A percentile compares a stretch with the other conserved stretches of the same genome.
phyloP scores from a whole-genome alignment of 2,329 filamentous ascomycete species.

The Penicillium hesseltinei region DNA sequence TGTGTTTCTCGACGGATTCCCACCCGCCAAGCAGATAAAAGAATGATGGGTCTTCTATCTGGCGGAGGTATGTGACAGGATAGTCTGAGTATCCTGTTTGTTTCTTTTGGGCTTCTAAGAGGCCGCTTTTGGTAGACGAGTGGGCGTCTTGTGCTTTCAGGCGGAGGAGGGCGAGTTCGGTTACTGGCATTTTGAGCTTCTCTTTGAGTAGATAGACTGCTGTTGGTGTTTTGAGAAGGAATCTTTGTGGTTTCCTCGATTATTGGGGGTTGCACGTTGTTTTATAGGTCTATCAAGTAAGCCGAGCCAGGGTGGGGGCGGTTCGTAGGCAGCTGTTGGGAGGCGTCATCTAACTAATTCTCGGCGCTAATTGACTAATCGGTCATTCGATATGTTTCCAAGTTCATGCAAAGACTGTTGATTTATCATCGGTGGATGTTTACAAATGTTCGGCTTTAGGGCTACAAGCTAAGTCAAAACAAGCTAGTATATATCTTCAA shows the following conservation, averaged over 20 bases:
- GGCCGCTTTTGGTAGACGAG: conserved; percentile 26
- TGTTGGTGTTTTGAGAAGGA: too few species aligned
- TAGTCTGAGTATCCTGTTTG: conserved; percentile 40
- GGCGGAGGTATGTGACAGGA: conserved; percentile 41
- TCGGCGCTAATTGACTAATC: not conserved
- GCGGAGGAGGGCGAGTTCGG: conserved; percentile 48
- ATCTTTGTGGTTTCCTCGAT: rapidly evolving
- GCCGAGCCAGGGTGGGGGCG: not conserved
- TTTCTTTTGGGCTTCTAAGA: conserved; percentile 36
- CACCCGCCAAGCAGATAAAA: conserved; percentile 50
- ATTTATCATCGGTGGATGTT: not conserved
- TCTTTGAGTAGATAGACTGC: not conserved
- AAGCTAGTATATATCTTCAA: not conserved
- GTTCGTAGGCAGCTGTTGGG: not conserved
- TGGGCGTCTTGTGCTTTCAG: conserved; percentile 27
- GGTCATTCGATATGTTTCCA: not conserved
- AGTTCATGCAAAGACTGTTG: not conserved
- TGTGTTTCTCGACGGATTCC: conserved; percentile 44
- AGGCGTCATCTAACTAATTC: not conserved
- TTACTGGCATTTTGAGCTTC: conserved; percentile 21
- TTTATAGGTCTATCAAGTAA: not conserved
- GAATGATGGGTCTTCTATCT: conserved; percentile 44
- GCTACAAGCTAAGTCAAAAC: not conserved
- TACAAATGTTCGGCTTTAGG: not conserved
- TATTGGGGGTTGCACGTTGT: too few species aligned